A percentile compares a stretch with the other conserved stretches of the same genome.
Evolutionary conservation across 2,329 filamentous ascomycete species (phyloP).

Genomic region (Fusarium sp.): DNA sequence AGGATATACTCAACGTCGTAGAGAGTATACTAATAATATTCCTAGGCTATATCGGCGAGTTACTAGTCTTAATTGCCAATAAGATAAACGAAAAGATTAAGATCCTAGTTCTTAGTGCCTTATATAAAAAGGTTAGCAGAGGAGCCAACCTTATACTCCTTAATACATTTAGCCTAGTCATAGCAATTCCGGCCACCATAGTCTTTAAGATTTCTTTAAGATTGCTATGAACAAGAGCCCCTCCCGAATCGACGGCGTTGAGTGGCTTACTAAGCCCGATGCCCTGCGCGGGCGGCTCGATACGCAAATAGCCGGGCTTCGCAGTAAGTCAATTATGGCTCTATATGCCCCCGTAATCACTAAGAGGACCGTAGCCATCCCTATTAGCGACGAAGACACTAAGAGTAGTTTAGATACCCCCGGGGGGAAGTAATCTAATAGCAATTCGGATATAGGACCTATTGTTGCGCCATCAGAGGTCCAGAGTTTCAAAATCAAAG

Average conservation of each 20-base stretch:
- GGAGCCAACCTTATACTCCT: neutral
- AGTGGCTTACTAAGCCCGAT: neutral
- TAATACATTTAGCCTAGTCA: neutral
- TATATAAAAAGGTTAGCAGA: neutral
- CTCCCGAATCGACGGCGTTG: neutral
- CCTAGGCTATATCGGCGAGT: neutral
- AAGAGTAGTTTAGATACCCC: neutral
- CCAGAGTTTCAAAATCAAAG: neutral
- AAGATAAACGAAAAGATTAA: neutral
- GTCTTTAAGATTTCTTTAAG: no score
- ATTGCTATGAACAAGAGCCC: neutral
- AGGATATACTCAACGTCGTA: neutral
- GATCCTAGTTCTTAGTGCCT: neutral
- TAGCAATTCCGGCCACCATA: neutral
- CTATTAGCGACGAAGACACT: neutral
- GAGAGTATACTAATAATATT: neutral
- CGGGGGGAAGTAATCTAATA: neutral
- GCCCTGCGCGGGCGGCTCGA: neutral
- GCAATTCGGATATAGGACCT: neutral
- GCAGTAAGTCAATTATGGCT: neutral
- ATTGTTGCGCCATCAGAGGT: neutral
- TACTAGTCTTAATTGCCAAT: neutral
- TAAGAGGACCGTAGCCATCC: neutral
- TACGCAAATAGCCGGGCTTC: neutral
- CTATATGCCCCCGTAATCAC: neutral